These are phyloP conservation scores for Xylaria nigripes DNA, from an alignment of 495 filamentous ascomycete species.

Conservation along the genomic window DNA sequence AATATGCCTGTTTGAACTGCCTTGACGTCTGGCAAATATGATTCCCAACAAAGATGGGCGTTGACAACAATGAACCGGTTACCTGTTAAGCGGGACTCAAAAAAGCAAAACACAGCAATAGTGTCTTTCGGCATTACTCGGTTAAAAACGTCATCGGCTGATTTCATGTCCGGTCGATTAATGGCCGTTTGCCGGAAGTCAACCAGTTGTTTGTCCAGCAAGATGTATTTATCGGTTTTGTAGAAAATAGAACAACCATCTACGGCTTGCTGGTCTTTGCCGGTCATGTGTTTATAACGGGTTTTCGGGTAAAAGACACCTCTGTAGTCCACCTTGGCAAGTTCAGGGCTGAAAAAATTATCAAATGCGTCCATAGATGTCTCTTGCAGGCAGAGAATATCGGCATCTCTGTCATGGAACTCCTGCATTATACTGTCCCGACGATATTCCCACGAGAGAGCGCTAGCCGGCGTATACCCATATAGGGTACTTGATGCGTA, in stretches of 20 bases:
- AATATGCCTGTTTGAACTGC: slow-evolving; percentile 88
- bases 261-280: slow-evolving; percentile 74
- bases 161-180: slow-evolving; percentile 88
- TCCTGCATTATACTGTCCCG: slow-evolving; percentile 72
- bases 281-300: slow-evolving; percentile 81
- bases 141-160: slow-evolving; percentile 92
- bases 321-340: slow-evolving; percentile 81
- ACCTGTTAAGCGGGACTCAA: slow-evolving; percentile 84
- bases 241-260: slow-evolving; percentile 97
- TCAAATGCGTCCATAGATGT: slow-evolving; percentile 85
- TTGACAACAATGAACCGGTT: slow-evolving; percentile 86
- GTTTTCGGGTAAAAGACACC: slow-evolving; percentile 84
- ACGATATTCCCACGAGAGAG: slow-evolving; percentile 78
- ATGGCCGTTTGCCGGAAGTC: slow-evolving; percentile 90
- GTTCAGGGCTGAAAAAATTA: slow-evolving; percentile 72
- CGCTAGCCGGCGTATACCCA: slow-evolving; percentile 74
- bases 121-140: slow-evolving; percentile 96
- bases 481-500: slow-evolving; percentile 76
- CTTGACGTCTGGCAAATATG: slow-evolving; percentile 83
- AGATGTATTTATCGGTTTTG: slow-evolving; percentile 82
- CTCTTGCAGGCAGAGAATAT: slow-evolving; percentile 89
- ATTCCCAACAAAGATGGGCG: slow-evolving; percentile 91
- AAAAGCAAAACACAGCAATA: slow-evolving; percentile 80
- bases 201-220: slow-evolving; percentile 86
- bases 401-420: slow-evolving; percentile 68